Conservation (phyloP, 2,329 filamentous ascomycete species). For the Rutstroemia sp. region DNA sequence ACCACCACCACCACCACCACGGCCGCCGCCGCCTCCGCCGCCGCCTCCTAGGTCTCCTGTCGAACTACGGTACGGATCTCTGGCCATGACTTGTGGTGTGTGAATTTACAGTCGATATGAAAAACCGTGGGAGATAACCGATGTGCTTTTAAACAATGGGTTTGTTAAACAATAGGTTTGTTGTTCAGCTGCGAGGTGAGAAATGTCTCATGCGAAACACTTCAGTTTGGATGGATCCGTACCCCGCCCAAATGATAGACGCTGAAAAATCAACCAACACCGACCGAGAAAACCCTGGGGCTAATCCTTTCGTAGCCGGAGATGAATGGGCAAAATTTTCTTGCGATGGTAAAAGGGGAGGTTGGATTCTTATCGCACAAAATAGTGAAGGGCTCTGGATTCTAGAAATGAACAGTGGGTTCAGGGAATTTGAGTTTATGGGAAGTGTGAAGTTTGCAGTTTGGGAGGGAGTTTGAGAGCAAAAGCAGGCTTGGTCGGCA, state of each 20-base stretch:
- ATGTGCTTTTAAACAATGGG: neutral
- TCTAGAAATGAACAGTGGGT: neutral
- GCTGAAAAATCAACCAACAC: neutral
- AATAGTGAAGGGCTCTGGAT: neutral
- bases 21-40: slow-evolving; percentile 29
- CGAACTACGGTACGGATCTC: slow-evolving; percentile 28
- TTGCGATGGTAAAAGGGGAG: neutral
- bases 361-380: neutral
- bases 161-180: neutral
- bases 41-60: slow-evolving; percentile 32
- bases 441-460: neutral
- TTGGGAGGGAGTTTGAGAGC: too few species aligned
- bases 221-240: neutral
- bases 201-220: neutral
- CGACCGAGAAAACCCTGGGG: neutral
- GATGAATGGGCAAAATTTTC: neutral
- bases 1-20: slow-evolving; percentile 20
- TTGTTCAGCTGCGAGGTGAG: slow-evolving; percentile 4
- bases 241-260: slow-evolving; percentile 2
- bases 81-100: slow-evolving; percentile 15
- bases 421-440: neutral
- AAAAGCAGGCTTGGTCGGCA: too few species aligned
- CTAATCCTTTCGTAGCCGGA: neutral
- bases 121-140: neutral
- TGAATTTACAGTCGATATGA: neutral